Base-by-base conservation (phyloP, 257 asterid genomes). In the Penstemon eatonii region DNA sequence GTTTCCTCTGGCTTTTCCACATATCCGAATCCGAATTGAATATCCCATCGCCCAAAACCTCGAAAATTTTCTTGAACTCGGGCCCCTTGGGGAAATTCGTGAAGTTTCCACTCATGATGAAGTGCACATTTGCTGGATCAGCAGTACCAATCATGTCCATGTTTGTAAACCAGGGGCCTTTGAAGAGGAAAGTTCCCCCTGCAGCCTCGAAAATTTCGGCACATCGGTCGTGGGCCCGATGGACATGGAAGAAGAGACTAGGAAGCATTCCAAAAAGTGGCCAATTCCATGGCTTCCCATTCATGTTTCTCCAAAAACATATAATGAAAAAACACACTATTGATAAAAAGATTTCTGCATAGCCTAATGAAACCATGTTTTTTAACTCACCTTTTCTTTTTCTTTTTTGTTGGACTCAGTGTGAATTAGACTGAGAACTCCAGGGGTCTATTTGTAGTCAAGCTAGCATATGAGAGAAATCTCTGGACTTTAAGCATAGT, bases 221-320 rank as follows among this genome's bases (percentile, higher is more conserved):
- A 55, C 79, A 75, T 19, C n/a, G 44, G 4, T 79, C 81, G 60
- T 86, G 92, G 41, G 81, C 75, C 0, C 63, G 73, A 7, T 80
- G 71, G 6, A 80, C 67, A 55, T 75, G 36, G 7, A 57, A 63
- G 4, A 77, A 52, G 10, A 81, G 66, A 9, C 49, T 9, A 2
- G 86, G 89, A 51, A 86, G 59, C 83, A 76, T 78, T 6, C 92
- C 89, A n/a, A 86, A 43, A 5, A 86, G 2, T 12, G 89, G 92
- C 75, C 76, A 69, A n/a, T 77, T 83, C 61, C 70, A 53, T 2
- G 78, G 33, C 33, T 25, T 25, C 33, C 33, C 33, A 25, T 25
- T 25, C 33, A 1, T 25, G 33, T 25, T 25, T 25, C 33, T 25
- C 33, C 0, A 25, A 25, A 25, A 25, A 25, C 33, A 25, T 25